These are phyloP conservation scores for Lachancea sp. DNA, from an alignment of 805 yeast genomes.

Conservation along the genomic window DNA sequence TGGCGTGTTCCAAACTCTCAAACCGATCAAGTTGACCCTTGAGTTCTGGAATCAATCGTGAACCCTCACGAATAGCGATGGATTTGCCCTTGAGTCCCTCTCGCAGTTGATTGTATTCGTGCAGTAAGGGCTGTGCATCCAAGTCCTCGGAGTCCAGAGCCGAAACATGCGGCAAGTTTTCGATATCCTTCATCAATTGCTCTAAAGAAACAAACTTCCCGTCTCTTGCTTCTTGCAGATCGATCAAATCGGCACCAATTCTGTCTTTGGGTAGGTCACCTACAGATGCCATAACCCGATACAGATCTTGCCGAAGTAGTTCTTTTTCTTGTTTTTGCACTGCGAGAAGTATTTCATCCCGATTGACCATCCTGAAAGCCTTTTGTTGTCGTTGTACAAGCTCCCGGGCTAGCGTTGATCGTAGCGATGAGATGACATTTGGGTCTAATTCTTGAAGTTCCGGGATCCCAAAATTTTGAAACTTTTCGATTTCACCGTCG, in stretches of 20 bases:
- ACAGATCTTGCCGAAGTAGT: conserved; percentile 14
- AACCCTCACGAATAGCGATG: conserved; percentile 1
- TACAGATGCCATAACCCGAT: conserved; percentile 15
- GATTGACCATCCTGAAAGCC: conserved; percentile 5
- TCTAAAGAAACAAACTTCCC: conserved; percentile 14
- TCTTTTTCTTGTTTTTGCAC: conserved; percentile 18
- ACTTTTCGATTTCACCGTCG: neutral
- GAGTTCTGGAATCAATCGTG: neutral
- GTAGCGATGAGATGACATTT: neutral
- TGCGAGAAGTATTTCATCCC: conserved; percentile 16
- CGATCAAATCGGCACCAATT: conserved; percentile 18
- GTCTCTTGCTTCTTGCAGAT: conserved; percentile 2
- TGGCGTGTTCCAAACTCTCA: neutral
- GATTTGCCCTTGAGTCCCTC: conserved; percentile 10
- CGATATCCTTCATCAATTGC: conserved; percentile 17
- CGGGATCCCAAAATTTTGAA: neutral
- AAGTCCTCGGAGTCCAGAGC: conserved; percentile 10
- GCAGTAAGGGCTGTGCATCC: conserved; percentile 13
- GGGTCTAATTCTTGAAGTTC: neutral
- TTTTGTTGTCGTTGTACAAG: conserved; percentile 3
- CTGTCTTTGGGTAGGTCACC: conserved; percentile 25
- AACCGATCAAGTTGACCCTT: neutral
- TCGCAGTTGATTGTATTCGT: conserved; percentile 24
- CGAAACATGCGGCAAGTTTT: conserved; percentile 22
- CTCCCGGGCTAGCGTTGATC: neutral